Evolutionary conservation across 805 yeast genomes (phyloP).

Genomic region (Cyberlindnera nakhonratchasimensis): DNA sequence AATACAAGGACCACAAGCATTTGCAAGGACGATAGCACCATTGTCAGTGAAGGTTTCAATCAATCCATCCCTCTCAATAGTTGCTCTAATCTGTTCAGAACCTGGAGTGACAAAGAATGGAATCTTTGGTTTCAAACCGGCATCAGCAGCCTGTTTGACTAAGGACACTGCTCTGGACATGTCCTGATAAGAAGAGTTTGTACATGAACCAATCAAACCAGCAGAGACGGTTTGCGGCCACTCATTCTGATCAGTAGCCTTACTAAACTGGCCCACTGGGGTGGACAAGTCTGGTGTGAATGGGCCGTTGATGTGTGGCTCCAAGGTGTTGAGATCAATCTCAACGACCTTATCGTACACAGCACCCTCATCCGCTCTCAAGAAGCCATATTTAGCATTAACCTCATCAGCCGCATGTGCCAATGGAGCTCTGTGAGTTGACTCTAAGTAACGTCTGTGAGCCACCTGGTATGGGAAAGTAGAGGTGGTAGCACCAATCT

Average conservation of each 20-base stretch:
- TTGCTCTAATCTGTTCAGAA: constrained; percentile 97
- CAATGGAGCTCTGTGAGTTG: constrained; percentile 80
- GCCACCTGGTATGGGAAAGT: constrained; percentile 91
- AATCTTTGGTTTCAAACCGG: constrained; percentile 88
- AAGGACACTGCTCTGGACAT: constrained; percentile 96
- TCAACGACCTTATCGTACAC: constrained; percentile 93
- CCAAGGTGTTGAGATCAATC: constrained; percentile 82
- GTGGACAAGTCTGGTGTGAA: constrained; percentile 98
- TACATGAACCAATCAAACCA: constrained; percentile 97
- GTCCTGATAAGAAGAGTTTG: constrained; percentile 97
- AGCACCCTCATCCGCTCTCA: constrained; percentile 88
- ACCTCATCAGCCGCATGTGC: constrained; percentile 74
- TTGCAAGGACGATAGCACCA: constrained; percentile 93
- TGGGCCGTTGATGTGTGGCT: constrained; percentile 97
- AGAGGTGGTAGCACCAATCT: constrained; percentile 98
- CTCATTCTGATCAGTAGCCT: constrained; percentile 74
- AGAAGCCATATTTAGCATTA: constrained; percentile 50
- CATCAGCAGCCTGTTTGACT: constrained; percentile 83
- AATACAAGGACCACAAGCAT: constrained; percentile 99
- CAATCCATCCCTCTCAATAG: constrained; percentile 95
- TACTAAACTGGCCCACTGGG: constrained; percentile 83
- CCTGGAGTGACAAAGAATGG: constrained; percentile 96
- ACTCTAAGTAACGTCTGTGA: constrained; percentile 71
- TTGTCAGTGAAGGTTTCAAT: constrained; percentile 82
- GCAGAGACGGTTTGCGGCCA: constrained; percentile 95